Conservation (phyloP, 1,284 basidiomycete species). For the Heterobasidion irregulare region DNA sequence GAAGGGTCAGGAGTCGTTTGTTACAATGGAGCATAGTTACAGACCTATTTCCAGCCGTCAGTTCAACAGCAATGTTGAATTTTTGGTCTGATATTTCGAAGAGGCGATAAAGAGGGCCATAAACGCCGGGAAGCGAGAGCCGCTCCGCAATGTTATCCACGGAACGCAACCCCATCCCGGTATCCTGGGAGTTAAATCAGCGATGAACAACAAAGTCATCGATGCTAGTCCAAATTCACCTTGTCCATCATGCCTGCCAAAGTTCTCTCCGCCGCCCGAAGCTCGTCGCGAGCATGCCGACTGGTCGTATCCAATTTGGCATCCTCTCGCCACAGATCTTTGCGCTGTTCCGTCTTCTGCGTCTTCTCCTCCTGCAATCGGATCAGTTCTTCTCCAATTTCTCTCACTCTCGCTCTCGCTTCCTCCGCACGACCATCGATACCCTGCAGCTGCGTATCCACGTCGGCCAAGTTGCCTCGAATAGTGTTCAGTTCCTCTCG, state of each 20-base stretch:
- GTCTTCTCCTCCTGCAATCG: constrained; percentile 66
- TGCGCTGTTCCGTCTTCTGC: constrained; percentile 73
- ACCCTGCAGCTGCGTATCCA: constrained; percentile 52
- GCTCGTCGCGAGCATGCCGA: constrained; percentile 70
- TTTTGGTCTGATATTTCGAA: constrained; percentile 86
- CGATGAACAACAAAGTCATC: neutral
- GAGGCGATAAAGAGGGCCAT: constrained; percentile 90
- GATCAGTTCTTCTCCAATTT: constrained; percentile 60
- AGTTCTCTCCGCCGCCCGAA: constrained; percentile 72
- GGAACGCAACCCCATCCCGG: constrained; percentile 78
- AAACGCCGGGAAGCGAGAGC: constrained; percentile 71
- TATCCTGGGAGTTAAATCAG: constrained; percentile 51
- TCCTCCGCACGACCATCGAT: constrained; percentile 70
- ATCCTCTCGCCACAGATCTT: constrained; percentile 95
- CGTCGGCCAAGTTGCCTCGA: constrained; percentile 39
- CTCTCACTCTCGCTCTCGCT: constrained; percentile 60
- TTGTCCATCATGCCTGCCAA: constrained; percentile 94
- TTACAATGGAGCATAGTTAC: constrained; percentile 5
- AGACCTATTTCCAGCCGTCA: constrained; percentile 90
- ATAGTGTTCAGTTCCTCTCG: constrained; percentile 37
- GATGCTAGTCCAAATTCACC: constrained; percentile 32
- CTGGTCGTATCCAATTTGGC: constrained; percentile 78
- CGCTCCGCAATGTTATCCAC: constrained; percentile 78
- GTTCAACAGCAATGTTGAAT: constrained; percentile 91
- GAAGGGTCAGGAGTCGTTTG: neutral